Evolutionary conservation across 495 filamentous ascomycete species (phyloP).

Genomic region (Aspergillus mulundensis): DNA sequence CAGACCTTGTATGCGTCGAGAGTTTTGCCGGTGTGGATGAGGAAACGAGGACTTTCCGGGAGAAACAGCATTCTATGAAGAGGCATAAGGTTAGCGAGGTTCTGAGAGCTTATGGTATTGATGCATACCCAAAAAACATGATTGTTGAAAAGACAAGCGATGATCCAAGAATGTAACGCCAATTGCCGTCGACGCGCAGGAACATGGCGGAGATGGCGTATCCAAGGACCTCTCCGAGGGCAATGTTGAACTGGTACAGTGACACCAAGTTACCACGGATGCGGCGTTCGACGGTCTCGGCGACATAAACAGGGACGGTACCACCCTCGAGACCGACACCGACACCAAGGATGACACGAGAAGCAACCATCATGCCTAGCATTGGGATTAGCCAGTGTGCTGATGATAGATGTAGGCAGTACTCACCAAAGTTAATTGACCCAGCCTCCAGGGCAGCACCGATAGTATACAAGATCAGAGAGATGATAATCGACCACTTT

Average conservation of each 20-base stretch:
- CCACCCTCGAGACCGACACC: constrained; percentile 60
- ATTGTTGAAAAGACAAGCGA: constrained; percentile 62
- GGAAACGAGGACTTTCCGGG: constrained; percentile 53
- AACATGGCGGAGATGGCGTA: constrained; percentile 62
- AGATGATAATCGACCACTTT: constrained; percentile 55
- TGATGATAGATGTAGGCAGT: neutral
- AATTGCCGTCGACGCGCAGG: constrained; percentile 53
- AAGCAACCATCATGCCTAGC: constrained; percentile 53
- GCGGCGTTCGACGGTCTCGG: constrained; percentile 44
- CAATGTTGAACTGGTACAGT: constrained; percentile 61
- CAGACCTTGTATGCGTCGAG: constrained; percentile 55
- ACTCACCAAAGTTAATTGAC: constrained; percentile 45
- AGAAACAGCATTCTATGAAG: constrained; percentile 56
- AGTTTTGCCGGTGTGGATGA: constrained; percentile 50
- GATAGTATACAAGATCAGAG: constrained; percentile 54
- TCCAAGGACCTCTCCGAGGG: constrained; percentile 58
- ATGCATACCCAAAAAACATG: constrained; percentile 8
- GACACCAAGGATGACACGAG: constrained; percentile 55
- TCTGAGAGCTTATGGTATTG: too few relatives aligned
- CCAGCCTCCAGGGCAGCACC: constrained; percentile 58
- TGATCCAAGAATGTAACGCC: constrained; percentile 62
- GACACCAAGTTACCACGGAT: constrained; percentile 60
- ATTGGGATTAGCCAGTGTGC: too few relatives aligned
- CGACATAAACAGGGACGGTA: constrained; percentile 57
- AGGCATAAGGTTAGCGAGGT: constrained; percentile 33